Conservation (phyloP, 2,329 filamentous ascomycete genomes). For the Colletotrichum filicis region DNA sequence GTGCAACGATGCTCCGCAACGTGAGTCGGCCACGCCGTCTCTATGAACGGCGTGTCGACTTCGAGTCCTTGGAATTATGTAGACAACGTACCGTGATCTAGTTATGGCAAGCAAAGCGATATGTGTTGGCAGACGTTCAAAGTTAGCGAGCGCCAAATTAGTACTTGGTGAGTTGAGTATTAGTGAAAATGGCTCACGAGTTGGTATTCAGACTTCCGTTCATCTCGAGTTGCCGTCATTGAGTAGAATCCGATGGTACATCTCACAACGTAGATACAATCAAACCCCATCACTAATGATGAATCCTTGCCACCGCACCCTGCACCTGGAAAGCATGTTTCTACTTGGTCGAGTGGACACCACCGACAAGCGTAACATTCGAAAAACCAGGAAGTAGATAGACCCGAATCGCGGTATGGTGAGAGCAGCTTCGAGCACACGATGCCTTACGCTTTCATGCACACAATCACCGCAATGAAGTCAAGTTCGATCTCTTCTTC, state of each 20-base stretch:
- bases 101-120: neutral
- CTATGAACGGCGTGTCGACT: neutral
- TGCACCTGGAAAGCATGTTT: neutral
- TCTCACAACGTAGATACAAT: neutral
- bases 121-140: neutral
- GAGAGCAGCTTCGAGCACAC: neutral
- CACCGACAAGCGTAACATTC: neutral
- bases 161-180: neutral
- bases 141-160: neutral
- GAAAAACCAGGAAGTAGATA: neutral
- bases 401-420: neutral
- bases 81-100: neutral
- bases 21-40: neutral
- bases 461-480: neutral
- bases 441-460: neutral
- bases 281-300: neutral
- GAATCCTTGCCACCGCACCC: neutral
- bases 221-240: neutral
- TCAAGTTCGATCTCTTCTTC: neutral
- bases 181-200: neutral
- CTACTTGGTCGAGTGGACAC: neutral
- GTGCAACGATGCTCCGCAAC: neutral
- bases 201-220: neutral
- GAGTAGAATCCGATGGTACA: too few relatives aligned
- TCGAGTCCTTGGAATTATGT: neutral